A percentile compares a stretch with the other conserved stretches of the same genome.
Evolutionary conservation across 345 rosid genomes (phyloP).

Genomic region (Laguncularia racemosa): DNA sequence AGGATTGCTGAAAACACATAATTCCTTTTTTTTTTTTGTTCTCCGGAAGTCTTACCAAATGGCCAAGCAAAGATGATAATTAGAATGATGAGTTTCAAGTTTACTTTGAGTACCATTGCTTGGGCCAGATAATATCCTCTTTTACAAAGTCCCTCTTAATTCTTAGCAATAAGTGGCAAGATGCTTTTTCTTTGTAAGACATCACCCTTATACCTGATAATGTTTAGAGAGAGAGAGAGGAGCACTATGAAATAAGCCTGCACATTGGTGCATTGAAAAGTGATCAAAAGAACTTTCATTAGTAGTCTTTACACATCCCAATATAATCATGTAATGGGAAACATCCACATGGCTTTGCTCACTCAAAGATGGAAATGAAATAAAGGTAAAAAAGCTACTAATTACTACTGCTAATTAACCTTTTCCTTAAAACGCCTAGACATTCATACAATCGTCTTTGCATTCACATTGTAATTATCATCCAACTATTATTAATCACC

Average conservation of each 20-base stretch:
- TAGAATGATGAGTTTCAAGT: no score
- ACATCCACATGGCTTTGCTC: constrained; percentile 19
- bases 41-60: no score
- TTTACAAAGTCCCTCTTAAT: no score
- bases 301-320: constrained; percentile 13
- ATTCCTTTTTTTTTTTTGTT: no score
- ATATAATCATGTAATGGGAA: constrained; percentile 16
- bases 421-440: constrained; percentile 1
- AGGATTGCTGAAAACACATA: no score
- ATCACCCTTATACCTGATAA: no score
- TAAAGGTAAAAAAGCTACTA: background rate
- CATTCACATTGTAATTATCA: constrained; percentile 12
- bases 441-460: constrained; percentile 4
- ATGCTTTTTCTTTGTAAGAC: no score
- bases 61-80: no score
- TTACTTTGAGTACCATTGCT: no score
- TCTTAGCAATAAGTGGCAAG: no score
- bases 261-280: constrained; percentile 25
- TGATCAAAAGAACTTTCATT: constrained; percentile 15
- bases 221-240: no score
- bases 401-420: background rate
- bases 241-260: constrained; percentile 7
- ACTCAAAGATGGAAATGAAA: constrained; percentile 15
- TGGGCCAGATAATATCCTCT: no score
- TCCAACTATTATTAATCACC: constrained; percentile 15